Evolutionary conservation across 768 basidiomycete species (phyloP).

Genomic region (Auricularia cornea): DNA sequence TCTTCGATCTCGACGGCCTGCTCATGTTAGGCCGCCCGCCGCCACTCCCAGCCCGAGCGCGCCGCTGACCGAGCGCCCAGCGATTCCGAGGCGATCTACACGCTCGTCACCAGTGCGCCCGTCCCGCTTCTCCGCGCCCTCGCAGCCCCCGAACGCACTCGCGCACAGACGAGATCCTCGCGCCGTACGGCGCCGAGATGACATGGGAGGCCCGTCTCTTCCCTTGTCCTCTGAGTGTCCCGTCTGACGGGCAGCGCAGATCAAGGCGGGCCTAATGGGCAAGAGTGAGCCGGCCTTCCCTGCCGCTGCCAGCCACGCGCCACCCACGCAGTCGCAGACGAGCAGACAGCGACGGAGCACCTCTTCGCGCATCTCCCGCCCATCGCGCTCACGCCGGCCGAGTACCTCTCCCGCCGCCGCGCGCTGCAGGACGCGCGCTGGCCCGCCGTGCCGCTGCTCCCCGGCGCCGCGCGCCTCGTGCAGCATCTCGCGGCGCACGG

Average conservation of each 20-base stretch:
- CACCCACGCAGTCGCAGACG: slow-evolving; percentile 35
- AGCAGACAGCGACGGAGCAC: slow-evolving; percentile 52
- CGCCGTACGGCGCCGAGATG: slow-evolving; percentile 63
- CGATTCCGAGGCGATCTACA: slow-evolving; percentile 70
- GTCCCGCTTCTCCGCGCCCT: neutral
- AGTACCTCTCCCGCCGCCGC: slow-evolving; percentile 51
- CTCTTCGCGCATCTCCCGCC: slow-evolving; percentile 72
- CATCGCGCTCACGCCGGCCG: slow-evolving; percentile 53
- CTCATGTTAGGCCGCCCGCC: slow-evolving; percentile 5
- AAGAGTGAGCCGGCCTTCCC: slow-evolving; percentile 43
- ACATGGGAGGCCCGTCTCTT: slow-evolving; percentile 48
- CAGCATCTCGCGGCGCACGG: slow-evolving; percentile 55
- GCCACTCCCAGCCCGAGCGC: slow-evolving; percentile 2
- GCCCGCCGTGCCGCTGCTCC: slow-evolving; percentile 64
- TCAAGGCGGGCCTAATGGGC: slow-evolving; percentile 85
- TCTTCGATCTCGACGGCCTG: slow-evolving; percentile 70
- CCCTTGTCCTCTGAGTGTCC: too few species aligned
- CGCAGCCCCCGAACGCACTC: too few species aligned
- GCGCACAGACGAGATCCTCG: slow-evolving; percentile 71
- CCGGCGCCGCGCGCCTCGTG: slow-evolving; percentile 63
- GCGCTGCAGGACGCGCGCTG: slow-evolving; percentile 53
- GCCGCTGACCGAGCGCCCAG: slow-evolving; percentile 55
- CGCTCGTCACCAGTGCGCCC: slow-evolving; percentile 63
- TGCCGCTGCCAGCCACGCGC: neutral
- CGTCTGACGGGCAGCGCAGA: slow-evolving; percentile 20